These are phyloP conservation scores for Colletotrichum costaricense DNA, from an alignment of 2,329 filamentous ascomycete species.

Conservation along the genomic window DNA sequence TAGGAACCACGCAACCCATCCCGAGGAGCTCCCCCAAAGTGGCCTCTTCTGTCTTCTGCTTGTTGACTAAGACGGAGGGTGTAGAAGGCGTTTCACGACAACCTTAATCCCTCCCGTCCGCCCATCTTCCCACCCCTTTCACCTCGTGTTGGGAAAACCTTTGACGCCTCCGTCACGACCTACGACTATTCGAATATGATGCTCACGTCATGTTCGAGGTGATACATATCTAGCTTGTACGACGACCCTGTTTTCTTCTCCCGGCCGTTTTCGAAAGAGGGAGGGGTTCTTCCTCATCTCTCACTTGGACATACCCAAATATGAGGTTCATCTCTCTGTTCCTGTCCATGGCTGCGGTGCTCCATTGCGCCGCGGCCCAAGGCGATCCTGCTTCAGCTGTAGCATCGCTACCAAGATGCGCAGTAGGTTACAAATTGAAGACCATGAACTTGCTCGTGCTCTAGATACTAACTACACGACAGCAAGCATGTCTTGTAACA, in stretches of 20 bases:
- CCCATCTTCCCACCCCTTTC: neutral
- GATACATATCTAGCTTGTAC: slow-evolving; percentile 25
- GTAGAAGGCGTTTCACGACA: slow-evolving; percentile 26
- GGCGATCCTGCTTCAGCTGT: slow-evolving; percentile 32
- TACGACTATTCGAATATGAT: slow-evolving; percentile 5
- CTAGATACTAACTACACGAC: neutral
- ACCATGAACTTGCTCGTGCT: neutral
- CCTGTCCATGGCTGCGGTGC: slow-evolving; percentile 21
- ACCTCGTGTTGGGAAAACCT: neutral
- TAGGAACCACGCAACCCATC: slow-evolving; percentile 1
- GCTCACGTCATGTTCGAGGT: slow-evolving; percentile 25
- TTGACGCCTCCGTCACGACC: slow-evolving; percentile 25
- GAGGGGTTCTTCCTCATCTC: slow-evolving; percentile 2
- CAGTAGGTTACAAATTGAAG: slow-evolving; percentile 39
- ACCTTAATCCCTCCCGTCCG: slow-evolving; percentile 27
- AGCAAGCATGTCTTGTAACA: slow-evolving; percentile 43
- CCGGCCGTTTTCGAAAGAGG: slow-evolving; percentile 1
- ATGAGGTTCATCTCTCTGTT: slow-evolving; percentile 31
- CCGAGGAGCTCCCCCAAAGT: slow-evolving; percentile 10
- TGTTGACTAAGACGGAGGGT: slow-evolving; percentile 22
- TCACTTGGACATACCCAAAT: neutral
- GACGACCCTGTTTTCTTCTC: neutral
- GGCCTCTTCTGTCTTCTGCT: neutral
- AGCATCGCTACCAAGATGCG: slow-evolving; percentile 44
- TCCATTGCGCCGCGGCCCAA: slow-evolving; percentile 23